Percentiles rank a stretch among this genome's conserved stretches.
phyloP scores from a whole-genome alignment of 2,329 filamentous ascomycete species.

The Stenocarpella maydis region DNA sequence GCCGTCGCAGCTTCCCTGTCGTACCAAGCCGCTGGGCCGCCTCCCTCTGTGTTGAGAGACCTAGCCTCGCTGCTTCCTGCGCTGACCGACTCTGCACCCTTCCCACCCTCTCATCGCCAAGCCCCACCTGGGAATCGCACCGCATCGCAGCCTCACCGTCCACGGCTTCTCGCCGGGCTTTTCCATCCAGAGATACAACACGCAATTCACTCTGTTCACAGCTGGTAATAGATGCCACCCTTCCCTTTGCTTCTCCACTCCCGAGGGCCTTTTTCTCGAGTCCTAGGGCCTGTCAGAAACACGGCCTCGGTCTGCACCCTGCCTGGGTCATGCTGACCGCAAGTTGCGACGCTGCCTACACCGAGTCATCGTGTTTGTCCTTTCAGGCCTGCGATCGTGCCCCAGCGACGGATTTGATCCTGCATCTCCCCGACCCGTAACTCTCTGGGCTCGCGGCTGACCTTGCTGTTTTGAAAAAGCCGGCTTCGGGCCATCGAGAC shows the following conservation, averaged over 20 bases:
- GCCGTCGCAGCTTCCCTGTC: slow-evolving; percentile 23
- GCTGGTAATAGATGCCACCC: neutral
- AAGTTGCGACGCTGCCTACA: slow-evolving; percentile 27
- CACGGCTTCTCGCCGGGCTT: slow-evolving; percentile 23
- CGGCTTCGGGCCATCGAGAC: neutral
- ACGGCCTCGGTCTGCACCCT: slow-evolving; percentile 16
- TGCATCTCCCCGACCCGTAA: neutral
- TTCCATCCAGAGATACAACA: neutral
- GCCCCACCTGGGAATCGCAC: slow-evolving; percentile 28
- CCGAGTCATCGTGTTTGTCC: slow-evolving; percentile 17
- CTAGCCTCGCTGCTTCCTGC: slow-evolving; percentile 5
- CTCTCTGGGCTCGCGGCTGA: neutral
- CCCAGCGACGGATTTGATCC: neutral
- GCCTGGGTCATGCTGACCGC: slow-evolving; percentile 32
- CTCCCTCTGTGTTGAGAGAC: neutral
- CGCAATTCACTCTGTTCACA: neutral
- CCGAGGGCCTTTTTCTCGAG: neutral
- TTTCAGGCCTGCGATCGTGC: slow-evolving; percentile 17
- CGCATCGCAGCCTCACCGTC: slow-evolving; percentile 27
- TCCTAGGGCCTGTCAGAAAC: slow-evolving; percentile 5
- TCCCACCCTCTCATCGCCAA: slow-evolving; percentile 24
- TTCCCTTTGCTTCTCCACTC: neutral
- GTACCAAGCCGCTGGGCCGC: slow-evolving; percentile 28
- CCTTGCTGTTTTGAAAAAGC: neutral
- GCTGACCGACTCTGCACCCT: slow-evolving; percentile 28